Evolutionary conservation across 1,284 basidiomycete species (phyloP).

Genomic region (Trichosporon ovoides): DNA sequence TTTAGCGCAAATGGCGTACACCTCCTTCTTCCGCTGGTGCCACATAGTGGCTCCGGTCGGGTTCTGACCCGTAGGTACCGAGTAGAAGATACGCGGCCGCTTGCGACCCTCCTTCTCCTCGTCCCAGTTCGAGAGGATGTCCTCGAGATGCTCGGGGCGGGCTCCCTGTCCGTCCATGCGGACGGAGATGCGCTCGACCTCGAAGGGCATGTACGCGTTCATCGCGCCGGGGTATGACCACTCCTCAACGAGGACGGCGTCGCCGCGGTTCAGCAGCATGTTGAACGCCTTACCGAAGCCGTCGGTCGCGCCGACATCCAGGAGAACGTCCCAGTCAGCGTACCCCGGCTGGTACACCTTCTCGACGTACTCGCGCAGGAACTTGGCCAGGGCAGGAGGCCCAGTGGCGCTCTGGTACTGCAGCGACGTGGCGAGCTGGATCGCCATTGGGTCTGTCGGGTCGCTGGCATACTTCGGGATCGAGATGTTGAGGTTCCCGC

Average conservation of each 20-base stretch:
- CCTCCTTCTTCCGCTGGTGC: conserved; percentile 63
- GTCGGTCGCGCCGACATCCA: conserved; percentile 72
- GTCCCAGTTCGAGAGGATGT: conserved; percentile 64
- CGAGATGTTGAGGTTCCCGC: conserved; percentile 50
- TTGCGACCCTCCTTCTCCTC: conserved; percentile 49
- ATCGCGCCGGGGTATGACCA: conserved; percentile 52
- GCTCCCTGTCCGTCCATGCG: conserved; percentile 70
- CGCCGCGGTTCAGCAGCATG: conserved; percentile 68
- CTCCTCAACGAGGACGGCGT: conserved; percentile 62
- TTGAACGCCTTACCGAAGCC: conserved; percentile 52
- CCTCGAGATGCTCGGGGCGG: conserved; percentile 58
- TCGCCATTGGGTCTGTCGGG: conserved; percentile 40
- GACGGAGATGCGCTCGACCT: conserved; percentile 46
- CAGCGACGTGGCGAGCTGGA: conserved; percentile 63
- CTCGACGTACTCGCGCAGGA: conserved; percentile 56
- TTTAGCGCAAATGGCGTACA: conserved; percentile 72
- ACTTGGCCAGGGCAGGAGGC: conserved; percentile 42
- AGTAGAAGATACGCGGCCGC: conserved; percentile 63
- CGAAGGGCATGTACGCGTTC: conserved; percentile 41
- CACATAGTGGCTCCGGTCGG: conserved; percentile 70
- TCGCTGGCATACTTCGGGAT: conserved; percentile 56
- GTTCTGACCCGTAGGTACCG: conserved; percentile 56
- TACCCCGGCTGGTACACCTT: conserved; percentile 66
- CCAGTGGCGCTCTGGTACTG: conserved; percentile 60
- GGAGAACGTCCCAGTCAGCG: conserved; percentile 58